Base-by-base conservation (phyloP, 441 rosid genomes). In the Arabidopsis lyrata region DNA sequence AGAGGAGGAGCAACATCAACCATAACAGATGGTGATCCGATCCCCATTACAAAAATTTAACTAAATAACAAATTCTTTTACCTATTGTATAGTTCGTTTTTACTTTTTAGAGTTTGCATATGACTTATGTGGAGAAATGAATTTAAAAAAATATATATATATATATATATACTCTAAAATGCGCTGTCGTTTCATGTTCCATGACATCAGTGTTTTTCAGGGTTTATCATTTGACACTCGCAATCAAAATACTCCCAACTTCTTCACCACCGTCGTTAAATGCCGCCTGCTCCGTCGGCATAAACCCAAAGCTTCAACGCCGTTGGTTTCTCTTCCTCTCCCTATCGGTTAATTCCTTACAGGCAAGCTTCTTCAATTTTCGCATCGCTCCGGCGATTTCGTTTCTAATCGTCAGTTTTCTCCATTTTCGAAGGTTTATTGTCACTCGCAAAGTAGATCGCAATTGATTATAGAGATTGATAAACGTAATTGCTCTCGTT, bases 281-380 rank as follows among this genome's bases (percentile, higher is more conserved):
- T 36, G 66, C 66, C 73, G 64, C 45, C 45, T 52, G 36, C 42
- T 39, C 39, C 47, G 24, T 44, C 75, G 68, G 56, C 48, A 5
- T 32, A 10, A 54, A 3, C 70, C 16, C 7, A 20, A 20, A 63
- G 55, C 63, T 32, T 53, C 48, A 31, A 29, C 55, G 18, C 31
- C 11, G 14, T 11, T 13, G 61, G 6, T 13, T 13, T 11, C n/a
- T 60, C 29, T 38, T 52, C 27, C 47, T 39, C 29, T n/a, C 12
- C 10, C 39, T 22, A 34, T 52, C 42, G 1, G 7, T 45, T 56
- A 42, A 2, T 42, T 31, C 15, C 44, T 45, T 20, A 36, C 65
- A 73, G 71, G 77, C 20, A 35, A 73, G 57, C 47, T 54, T 54
- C 53, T 61, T 47, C 2, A 22, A 24, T 16, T 63, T 72, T 18